phyloP scores from a whole-genome alignment of 306 rosid species.

The Crotalaria pallida region DNA sequence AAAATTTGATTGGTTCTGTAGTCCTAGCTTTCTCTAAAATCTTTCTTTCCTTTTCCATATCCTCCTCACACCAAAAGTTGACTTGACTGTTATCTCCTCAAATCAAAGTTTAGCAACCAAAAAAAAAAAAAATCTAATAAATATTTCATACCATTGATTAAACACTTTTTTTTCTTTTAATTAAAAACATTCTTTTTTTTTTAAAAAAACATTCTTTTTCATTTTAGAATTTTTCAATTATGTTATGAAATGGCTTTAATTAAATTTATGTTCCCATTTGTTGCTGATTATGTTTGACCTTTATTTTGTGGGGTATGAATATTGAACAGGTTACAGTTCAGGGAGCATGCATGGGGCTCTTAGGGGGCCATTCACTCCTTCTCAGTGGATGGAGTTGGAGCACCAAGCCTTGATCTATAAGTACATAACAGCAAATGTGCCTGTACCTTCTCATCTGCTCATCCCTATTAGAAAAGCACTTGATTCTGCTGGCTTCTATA shows the following conservation, averaged over 20 bases:
- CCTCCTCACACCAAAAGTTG: conserved; percentile 3
- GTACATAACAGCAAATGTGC: conserved; percentile 68
- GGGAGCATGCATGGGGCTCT: conserved; percentile 60
- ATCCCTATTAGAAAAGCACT: conserved; percentile 76
- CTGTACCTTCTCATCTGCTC: conserved; percentile 78
- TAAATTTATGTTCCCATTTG: not conserved
- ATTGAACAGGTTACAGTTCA: conserved; percentile 38
- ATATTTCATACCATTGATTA: conserved; percentile 16
- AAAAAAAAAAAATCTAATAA: conserved; percentile 19
- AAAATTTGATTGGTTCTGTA: conserved; percentile 34
- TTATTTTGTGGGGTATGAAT: conserved; percentile 2
- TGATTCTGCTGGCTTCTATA: conserved; percentile 60
- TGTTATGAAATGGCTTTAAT: not conserved
- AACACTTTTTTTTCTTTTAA: no score
- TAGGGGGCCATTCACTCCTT: conserved; percentile 74
- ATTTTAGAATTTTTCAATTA: not conserved
- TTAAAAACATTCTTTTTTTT: no score
- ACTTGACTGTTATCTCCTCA: conserved; percentile 19
- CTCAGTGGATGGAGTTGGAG: conserved; percentile 96
- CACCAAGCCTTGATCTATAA: conserved; percentile 98
- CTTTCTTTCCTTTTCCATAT: conserved; percentile 17
- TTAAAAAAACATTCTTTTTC: not conserved
- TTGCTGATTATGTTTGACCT: not conserved
- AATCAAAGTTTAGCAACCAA: not conserved
- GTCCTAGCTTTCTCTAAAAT: conserved; percentile 15